A percentile compares a stretch with the other conserved stretches of the same genome.
Conservation (phyloP, 2,329 filamentous ascomycete species). For the Endocalyx cinctus region DNA sequence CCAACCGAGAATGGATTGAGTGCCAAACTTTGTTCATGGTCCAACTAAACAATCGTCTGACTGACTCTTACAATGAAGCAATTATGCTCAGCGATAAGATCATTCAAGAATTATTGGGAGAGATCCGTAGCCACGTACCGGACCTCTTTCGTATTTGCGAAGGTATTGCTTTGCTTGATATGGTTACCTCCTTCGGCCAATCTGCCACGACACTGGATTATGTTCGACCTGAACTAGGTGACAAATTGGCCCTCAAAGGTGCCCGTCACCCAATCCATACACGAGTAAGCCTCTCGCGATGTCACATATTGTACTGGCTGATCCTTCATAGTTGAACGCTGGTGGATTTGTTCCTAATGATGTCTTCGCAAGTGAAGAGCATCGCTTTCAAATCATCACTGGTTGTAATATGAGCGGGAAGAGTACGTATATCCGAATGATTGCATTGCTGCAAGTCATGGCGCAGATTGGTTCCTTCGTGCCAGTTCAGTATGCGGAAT, state of each 20-base stretch:
- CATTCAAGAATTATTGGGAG: constrained; percentile 65
- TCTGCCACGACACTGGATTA: constrained; percentile 59
- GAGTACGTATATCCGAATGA: constrained; percentile 85
- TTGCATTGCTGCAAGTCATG: constrained; percentile 86
- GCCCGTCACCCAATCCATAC: constrained; percentile 78
- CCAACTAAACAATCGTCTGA: constrained; percentile 74
- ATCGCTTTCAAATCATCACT: constrained; percentile 87
- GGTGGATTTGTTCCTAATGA: constrained; percentile 82
- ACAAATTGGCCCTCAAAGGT: constrained; percentile 65
- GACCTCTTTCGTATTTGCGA: constrained; percentile 81
- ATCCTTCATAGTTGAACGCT: constrained; percentile 47
- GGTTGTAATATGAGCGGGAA: constrained; percentile 99
- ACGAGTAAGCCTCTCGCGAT: constrained; percentile 38
- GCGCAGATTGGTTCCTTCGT: constrained; percentile 90
- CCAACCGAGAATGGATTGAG: constrained; percentile 71
- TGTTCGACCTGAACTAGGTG: constrained; percentile 62
- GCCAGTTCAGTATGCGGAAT: constrained; percentile 76
- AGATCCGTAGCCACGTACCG: constrained; percentile 68
- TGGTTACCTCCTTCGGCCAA: constrained; percentile 74
- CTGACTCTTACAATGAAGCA: constrained; percentile 78
- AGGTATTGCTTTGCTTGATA: constrained; percentile 80
- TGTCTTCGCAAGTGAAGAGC: constrained; percentile 75
- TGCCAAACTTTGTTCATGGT: constrained; percentile 83
- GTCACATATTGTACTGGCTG: constrained; percentile 1
- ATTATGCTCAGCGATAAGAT: constrained; percentile 76